phyloP scores from a whole-genome alignment of 2,329 filamentous ascomycete species.

The Iodosphaeria phyllophila region DNA sequence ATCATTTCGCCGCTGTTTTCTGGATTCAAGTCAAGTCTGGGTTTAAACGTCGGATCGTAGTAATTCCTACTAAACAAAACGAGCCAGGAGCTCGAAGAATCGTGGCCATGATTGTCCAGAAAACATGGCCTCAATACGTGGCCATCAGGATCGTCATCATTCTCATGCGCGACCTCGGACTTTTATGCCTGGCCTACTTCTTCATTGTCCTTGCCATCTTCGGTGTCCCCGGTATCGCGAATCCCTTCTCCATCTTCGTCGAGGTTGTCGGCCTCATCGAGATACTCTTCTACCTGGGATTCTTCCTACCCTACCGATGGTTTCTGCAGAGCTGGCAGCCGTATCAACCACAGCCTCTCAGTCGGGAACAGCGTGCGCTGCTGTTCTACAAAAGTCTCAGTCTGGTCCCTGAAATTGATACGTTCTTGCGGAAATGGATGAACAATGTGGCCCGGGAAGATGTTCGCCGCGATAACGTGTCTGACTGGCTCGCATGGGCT shows the following conservation, averaged over 20 bases:
- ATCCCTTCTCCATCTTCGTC: slow-evolving; percentile 9
- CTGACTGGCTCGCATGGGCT: slow-evolving; percentile 7
- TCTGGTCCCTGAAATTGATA: slow-evolving; percentile 4
- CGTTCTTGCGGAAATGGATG: slow-evolving; percentile 6
- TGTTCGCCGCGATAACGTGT: slow-evolving; percentile 6
- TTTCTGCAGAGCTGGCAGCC: slow-evolving; percentile 5
- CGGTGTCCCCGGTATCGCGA: slow-evolving; percentile 7
- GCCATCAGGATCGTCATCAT: no score
- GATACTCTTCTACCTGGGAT: slow-evolving; percentile 6
- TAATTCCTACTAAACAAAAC: no score
- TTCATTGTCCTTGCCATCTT: slow-evolving; percentile 5
- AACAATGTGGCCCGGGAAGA: slow-evolving; percentile 5
- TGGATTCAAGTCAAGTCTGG: no score
- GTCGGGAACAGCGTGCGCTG: slow-evolving; percentile 3
- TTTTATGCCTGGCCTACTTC: slow-evolving; percentile 8
- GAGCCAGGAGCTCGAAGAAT: no score
- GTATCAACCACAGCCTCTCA: slow-evolving; percentile 1
- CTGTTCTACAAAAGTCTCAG: slow-evolving; percentile 2
- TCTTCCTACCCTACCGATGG: slow-evolving; percentile 6
- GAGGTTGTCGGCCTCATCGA: slow-evolving; percentile 7
- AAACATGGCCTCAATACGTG: no score
- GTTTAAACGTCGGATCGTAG: no score
- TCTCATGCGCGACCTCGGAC: no score
- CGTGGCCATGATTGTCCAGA: no score
- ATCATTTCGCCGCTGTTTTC: no score